Evolutionary conservation across 768 basidiomycete species (phyloP).

Genomic region (Hebeloma cylindrosporum): DNA sequence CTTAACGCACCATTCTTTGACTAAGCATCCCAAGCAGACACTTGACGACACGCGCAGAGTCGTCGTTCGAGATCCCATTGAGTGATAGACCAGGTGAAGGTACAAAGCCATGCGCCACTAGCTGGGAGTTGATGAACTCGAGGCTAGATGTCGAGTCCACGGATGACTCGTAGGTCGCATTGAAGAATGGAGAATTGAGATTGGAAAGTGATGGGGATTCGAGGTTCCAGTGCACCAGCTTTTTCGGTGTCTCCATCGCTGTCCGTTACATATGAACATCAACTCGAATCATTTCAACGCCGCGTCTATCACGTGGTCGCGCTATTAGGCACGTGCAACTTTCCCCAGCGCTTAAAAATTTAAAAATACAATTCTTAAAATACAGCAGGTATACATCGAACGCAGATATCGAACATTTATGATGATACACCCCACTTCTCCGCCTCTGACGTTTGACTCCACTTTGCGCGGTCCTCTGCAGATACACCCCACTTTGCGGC

Average conservation of each 20-base stretch:
- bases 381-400: too few relatives aligned
- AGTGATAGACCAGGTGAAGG: conserved; percentile 63
- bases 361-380: too few relatives aligned
- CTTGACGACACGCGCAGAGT: conserved; percentile 62
- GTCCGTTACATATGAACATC: too few relatives aligned
- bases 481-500: too few relatives aligned
- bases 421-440: too few relatives aligned
- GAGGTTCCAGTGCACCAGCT: conserved; percentile 53
- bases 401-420: too few relatives aligned
- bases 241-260: conserved; percentile 45
- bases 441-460: too few relatives aligned
- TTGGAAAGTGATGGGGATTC: conserved; percentile 44
- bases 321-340: too few relatives aligned
- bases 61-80: conserved; percentile 57
- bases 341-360: too few relatives aligned
- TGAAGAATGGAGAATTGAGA: conserved; percentile 44
- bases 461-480: too few relatives aligned
- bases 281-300: too few relatives aligned
- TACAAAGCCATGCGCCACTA: conserved; percentile 79
- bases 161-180: conserved; percentile 47
- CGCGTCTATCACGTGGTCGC: too few relatives aligned
- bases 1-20: conserved; percentile 65
- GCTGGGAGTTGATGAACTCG: conserved; percentile 80
- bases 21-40: conserved; percentile 76
- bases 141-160: conserved; percentile 59